These are phyloP conservation scores for Polychaeton citri DNA, from an alignment of 2,329 filamentous ascomycete species.

Conservation along the genomic window DNA sequence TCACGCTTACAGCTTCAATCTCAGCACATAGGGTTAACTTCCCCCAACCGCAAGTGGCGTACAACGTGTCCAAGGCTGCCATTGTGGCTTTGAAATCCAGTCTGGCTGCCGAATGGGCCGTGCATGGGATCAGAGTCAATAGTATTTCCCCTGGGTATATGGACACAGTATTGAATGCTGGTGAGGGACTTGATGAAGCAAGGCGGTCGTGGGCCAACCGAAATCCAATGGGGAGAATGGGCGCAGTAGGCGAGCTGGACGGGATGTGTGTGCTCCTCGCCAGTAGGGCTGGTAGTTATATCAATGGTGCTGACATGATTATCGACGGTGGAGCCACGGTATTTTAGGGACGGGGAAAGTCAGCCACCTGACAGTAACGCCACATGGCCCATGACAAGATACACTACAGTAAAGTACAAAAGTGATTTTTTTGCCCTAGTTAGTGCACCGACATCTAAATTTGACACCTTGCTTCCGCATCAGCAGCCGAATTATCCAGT, in stretches of 20 bases:
- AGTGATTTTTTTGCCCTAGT: no score
- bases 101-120: conserved; percentile 61
- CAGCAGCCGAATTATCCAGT: conserved; percentile 16
- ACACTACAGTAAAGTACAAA: no score
- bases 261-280: conserved; percentile 24
- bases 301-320: conserved; percentile 25
- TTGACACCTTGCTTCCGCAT: no score
- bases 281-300: conserved; percentile 22
- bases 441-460: no score
- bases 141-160: conserved; percentile 62
- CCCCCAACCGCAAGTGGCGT: conserved; percentile 57
- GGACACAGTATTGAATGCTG: conserved; percentile 56
- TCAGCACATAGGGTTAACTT: conserved; percentile 57
- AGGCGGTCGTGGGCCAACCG: conserved; percentile 19
- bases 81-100: conserved; percentile 49
- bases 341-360: no score
- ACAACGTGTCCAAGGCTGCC: conserved; percentile 60
- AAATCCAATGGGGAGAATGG: conserved; percentile 28
- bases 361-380: no score
- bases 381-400: no score
- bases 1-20: conserved; percentile 55
- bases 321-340: conserved; percentile 22
- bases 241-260: conserved; percentile 23
- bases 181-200: conserved; percentile 21
- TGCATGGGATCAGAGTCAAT: conserved; percentile 58